Evolutionary conservation across 257 asterid genomes (phyloP).

Genomic region (Nicotiana benthamiana): DNA sequence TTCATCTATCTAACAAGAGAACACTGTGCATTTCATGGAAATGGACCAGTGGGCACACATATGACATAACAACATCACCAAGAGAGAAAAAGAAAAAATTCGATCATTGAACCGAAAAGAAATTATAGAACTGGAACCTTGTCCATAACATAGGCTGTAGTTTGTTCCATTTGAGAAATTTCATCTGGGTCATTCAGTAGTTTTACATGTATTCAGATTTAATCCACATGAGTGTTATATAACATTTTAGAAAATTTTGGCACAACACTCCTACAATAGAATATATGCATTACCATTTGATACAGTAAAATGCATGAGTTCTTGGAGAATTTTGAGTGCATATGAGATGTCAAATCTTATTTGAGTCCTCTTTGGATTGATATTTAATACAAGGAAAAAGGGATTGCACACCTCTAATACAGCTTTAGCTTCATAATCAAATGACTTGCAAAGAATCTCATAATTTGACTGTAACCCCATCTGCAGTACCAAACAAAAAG

Average conservation of each 20-base stretch:
- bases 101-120: background rate
- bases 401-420: conserved; percentile 34
- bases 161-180: background rate
- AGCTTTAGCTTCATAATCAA: conserved; percentile 48
- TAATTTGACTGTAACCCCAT: conserved; percentile 52
- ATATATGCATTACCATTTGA: background rate
- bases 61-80: background rate
- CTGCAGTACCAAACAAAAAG: conserved; percentile 25
- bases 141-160: background rate
- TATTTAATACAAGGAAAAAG: background rate
- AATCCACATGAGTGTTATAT: background rate
- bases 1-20: background rate
- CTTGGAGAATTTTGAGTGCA: background rate
- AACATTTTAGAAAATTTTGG: background rate
- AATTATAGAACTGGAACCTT: background rate
- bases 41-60: background rate
- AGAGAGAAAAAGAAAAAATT: background rate
- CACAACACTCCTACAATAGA: background rate
- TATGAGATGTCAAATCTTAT: background rate
- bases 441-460: conserved; percentile 71
- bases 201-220: background rate
- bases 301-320: background rate
- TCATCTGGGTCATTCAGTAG: background rate
- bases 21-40: background rate
- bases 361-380: background rate